phyloP scores from a whole-genome alignment of 2,329 filamentous ascomycete genomes.

The Phaeosphaeriaceae sp. region DNA sequence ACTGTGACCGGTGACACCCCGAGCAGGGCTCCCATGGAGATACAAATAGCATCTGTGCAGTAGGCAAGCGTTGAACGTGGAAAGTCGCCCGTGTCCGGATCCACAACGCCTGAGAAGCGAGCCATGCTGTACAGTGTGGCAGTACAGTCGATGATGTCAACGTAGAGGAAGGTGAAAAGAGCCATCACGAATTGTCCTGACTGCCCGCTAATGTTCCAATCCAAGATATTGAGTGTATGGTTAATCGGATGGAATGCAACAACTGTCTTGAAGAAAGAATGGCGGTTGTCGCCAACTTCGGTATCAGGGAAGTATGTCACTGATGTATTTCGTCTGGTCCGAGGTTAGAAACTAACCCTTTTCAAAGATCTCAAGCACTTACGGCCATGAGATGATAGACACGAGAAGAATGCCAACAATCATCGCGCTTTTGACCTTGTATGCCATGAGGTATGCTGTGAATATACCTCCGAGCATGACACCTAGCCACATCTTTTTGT shows the following conservation, averaged over 20 bases:
- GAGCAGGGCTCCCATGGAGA: constrained; percentile 80
- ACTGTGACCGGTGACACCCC: constrained; percentile 83
- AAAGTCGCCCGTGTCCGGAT: constrained; percentile 83
- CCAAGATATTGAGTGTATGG: constrained; percentile 71
- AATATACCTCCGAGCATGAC: constrained; percentile 85
- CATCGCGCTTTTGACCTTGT: constrained; percentile 84
- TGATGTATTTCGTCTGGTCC: constrained; percentile 63
- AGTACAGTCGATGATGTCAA: constrained; percentile 87
- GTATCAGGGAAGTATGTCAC: constrained; percentile 84
- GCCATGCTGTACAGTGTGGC: constrained; percentile 91
- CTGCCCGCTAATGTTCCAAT: constrained; percentile 73
- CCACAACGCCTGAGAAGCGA: constrained; percentile 79
- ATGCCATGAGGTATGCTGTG: constrained; percentile 82
- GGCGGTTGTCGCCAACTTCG: constrained; percentile 69
- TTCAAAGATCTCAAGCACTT: constrained; percentile 20
- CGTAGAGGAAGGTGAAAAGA: constrained; percentile 88
- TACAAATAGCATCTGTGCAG: constrained; percentile 80
- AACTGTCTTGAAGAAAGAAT: constrained; percentile 86
- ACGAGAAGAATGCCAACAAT: constrained; percentile 83
- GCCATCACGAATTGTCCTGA: constrained; percentile 80
- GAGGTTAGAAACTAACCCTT: constrained; percentile 20
- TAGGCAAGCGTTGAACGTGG: constrained; percentile 85
- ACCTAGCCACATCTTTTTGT: constrained; percentile 77
- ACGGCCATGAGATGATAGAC: constrained; percentile 86
- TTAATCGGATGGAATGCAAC: constrained; percentile 80